Evolutionary conservation across 495 filamentous ascomycete species (phyloP), one percentile per base, ranked within the genome.

Genomic region (Lentithecium fluviatile): DNA sequence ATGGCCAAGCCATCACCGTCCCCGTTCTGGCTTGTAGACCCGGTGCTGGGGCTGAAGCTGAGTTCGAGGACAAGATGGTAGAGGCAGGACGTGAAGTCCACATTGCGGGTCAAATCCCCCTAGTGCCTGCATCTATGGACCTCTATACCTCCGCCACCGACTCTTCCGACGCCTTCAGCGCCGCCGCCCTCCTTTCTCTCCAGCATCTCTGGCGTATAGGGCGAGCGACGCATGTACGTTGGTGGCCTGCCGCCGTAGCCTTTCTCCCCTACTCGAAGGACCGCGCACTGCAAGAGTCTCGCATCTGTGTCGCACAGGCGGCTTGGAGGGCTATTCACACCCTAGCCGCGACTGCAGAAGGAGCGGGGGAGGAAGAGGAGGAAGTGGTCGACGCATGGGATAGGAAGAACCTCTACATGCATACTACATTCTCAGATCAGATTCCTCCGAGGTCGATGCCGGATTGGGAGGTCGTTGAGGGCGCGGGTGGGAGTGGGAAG

Each of bases 201-300:
- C 94, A 99, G 74, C 93, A 99, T 75, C 79, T 97, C 25, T 94
- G 85, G 84, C 80, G 95, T 7, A 88, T 99, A 45, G 92, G 88
- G 0, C 72, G 75, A 25, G 85, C 83, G 11, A 86, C 85, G 78
- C 74, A 82, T 32, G 88, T 94, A 11, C 74, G 79, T 26, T 89
- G 85, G 82, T 91, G 88, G 86, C 75, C 80, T 0, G 83, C 83
- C 19, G 88, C 78, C 0, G 79, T 95, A 60, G 90, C 85, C 1
- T 97, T 87, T 68, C 76, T 96, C 32, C 70, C 77, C 2, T 71
- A 68, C 0, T 65, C 61, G 6, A 50, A 69, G 59, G 20, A 47
- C 62, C 58, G 52, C 6, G 56, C 23, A 1, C 25, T 11, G 4
- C 23, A 57, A n/a, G 64, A 64, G 24, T 38, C 51, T 1, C 73